Percentiles rank a stretch among this genome's conserved stretches.
These are phyloP conservation scores for Trichophyton equinum DNA, from an alignment of 2,329 filamentous ascomycete genomes.

Conservation along the genomic window DNA sequence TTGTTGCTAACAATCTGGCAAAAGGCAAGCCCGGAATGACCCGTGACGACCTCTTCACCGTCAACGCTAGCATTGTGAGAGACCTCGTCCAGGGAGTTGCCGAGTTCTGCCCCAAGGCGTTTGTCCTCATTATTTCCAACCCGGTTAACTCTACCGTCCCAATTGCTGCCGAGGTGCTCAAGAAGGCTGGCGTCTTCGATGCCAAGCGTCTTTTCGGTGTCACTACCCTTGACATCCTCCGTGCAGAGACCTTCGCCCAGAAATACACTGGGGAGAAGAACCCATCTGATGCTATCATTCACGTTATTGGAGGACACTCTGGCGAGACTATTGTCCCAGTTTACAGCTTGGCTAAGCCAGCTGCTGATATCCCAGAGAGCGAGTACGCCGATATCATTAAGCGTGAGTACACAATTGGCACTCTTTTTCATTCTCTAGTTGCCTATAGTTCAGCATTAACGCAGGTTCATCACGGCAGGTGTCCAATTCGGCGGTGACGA, in stretches of 20 bases:
- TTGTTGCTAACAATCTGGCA: neutral
- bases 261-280: slow-evolving; percentile 71
- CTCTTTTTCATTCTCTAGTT: neutral
- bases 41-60: slow-evolving; percentile 98
- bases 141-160: slow-evolving; percentile 98
- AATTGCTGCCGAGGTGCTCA: slow-evolving; percentile 93
- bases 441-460: neutral
- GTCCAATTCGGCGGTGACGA: slow-evolving; percentile 98
- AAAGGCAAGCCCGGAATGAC: slow-evolving; percentile 98
- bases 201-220: slow-evolving; percentile 94
- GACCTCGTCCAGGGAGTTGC: slow-evolving; percentile 80
- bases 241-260: slow-evolving; percentile 91
- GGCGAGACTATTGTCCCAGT: slow-evolving; percentile 96
- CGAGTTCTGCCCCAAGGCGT: slow-evolving; percentile 82
- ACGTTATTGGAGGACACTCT: slow-evolving; percentile 93
- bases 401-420: slow-evolving; percentile 40
- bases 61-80: slow-evolving; percentile 96
- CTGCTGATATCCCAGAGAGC: slow-evolving; percentile 69
- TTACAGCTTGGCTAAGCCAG: slow-evolving; percentile 79
- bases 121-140: slow-evolving; percentile 95
- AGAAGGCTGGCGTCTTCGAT: slow-evolving; percentile 86
- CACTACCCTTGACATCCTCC: slow-evolving; percentile 95
- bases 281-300: slow-evolving; percentile 70
- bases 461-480: slow-evolving; percentile 28
- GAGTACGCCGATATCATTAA: slow-evolving; percentile 85